Evolutionary conservation across 345 rosid genomes (phyloP), one percentile per base, ranked within the genome.

Genomic region (Citrus mangshanensis): DNA sequence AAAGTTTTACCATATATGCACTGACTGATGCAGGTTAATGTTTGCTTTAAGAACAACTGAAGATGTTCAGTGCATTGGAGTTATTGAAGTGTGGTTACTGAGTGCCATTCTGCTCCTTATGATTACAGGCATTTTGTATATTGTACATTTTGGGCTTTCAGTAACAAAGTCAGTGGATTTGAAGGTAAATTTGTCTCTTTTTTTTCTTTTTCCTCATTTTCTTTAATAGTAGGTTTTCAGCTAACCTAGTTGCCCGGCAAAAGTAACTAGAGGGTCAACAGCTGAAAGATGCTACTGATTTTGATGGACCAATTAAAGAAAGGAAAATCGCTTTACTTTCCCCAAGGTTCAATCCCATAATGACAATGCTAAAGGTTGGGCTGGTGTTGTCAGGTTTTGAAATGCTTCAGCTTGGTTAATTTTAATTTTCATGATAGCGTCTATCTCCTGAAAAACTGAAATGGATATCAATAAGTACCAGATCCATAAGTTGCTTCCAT

Each of bases 21-120:
- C 87, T 92, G 77, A 89, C 94, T 54, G 91, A 86, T 81, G 85
- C 88, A 90, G 97, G 98, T 91, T 75, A 28, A 32, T 64, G 81
- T 54, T 62, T 77, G 70, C 68, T 62, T 75, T 72, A 56, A 22
- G 56, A 64, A 62, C n/a, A 68, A 70, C 56, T 21, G 62, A 76
- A 76, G 76, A 66, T 67, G 71, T 83, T 63, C 25, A 78, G 25
- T 61, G 38, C 37, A 46, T 78, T 77, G 69, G 64, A 54, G 54
- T 37, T 82, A 68, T 59, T 78, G 75, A 77, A 78, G 67, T 34
- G 38, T 68, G 49, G 30, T 56, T 42, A 27, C 46, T 78, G 68
- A 79, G 24, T 70, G 21, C 73, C 59, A 73, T 75, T 77, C 7
- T 75, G 9, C 55, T 78, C 59, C 9, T 70, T 82, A 32, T 70